Conservation (phyloP, 805 yeast species). For the Metschnikowia drakensbergensis region DNA sequence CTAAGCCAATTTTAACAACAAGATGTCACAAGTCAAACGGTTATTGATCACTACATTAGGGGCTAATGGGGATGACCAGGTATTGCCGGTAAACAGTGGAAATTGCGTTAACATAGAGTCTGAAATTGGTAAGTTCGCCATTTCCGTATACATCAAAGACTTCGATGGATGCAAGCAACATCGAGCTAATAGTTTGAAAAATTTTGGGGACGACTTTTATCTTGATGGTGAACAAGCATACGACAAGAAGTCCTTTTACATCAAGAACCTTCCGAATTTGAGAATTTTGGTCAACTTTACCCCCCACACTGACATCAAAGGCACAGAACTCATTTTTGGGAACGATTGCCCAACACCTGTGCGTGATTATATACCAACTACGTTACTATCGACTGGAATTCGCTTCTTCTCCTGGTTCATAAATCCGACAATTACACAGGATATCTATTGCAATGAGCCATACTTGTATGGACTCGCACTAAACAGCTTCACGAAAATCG, state of each 20-base stretch:
- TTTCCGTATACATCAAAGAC: constrained; percentile 43
- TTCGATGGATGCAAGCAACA: constrained; percentile 44
- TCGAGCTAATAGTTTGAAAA: constrained; percentile 28
- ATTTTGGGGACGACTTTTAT: constrained; percentile 24
- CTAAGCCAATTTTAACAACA: background rate
- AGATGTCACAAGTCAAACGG: constrained; percentile 20
- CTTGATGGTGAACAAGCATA: constrained; percentile 20
- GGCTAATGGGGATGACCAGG: constrained; percentile 21
- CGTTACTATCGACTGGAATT: constrained; percentile 46
- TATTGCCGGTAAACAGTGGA: constrained; percentile 45
- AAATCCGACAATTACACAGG: constrained; percentile 65
- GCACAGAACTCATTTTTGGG: constrained; percentile 59
- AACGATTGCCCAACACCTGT: constrained; percentile 64
- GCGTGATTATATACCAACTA: constrained; percentile 53
- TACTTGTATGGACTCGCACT: constrained; percentile 59
- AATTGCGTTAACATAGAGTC: constrained; percentile 34
- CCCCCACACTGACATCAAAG: constrained; percentile 44
- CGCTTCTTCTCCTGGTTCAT: constrained; percentile 53
- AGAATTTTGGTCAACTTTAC: constrained; percentile 34
- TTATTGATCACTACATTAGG: constrained; percentile 32
- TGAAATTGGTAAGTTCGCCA: constrained; percentile 34
- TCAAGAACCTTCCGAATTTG: constrained; percentile 24
- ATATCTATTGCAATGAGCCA: constrained; percentile 57
- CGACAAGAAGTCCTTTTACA: background rate
- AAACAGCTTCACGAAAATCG: constrained; percentile 51